A percentile compares a stretch with the other conserved stretches of the same genome.
These are phyloP conservation scores for Madurella fahalii DNA, from an alignment of 2,329 filamentous ascomycete genomes.

Conservation along the genomic window DNA sequence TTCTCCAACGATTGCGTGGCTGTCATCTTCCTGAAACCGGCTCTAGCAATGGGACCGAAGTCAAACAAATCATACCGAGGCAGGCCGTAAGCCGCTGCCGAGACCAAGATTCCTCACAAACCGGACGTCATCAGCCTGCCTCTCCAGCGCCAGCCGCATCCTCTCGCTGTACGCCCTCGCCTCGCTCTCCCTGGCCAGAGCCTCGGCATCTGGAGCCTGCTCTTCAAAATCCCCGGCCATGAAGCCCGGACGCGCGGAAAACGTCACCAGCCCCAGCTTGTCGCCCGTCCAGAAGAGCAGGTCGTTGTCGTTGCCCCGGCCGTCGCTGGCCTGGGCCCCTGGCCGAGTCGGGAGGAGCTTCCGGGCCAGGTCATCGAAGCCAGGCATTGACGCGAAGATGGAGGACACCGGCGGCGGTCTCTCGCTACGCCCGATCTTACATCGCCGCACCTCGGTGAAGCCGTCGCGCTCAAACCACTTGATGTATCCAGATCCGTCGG, in stretches of 20 bases:
- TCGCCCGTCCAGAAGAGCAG: conserved; percentile 87
- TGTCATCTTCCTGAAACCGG: not conserved
- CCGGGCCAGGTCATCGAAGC: conserved; percentile 68
- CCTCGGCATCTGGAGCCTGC: conserved; percentile 38
- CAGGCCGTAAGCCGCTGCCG: conserved; percentile 29
- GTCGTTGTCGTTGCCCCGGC: conserved; percentile 55
- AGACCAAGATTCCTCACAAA: conserved; percentile 65
- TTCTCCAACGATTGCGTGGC: not conserved
- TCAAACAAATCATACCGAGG: not conserved
- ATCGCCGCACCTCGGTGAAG: conserved; percentile 53
- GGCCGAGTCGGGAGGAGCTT: conserved; percentile 65
- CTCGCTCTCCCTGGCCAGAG: conserved; percentile 48
- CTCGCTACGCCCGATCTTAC: conserved; percentile 54
- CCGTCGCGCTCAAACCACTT: conserved; percentile 92
- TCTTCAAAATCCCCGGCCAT: conserved; percentile 49
- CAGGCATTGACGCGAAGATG: conserved; percentile 49
- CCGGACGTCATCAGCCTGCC: conserved; percentile 73
- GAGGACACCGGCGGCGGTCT: conserved; percentile 42
- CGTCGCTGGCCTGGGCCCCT: conserved; percentile 31
- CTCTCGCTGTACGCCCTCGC: conserved; percentile 55
- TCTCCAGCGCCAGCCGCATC: conserved; percentile 71
- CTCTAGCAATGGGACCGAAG: not conserved
- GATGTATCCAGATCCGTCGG: conserved; percentile 76
- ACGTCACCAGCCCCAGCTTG: conserved; percentile 67
- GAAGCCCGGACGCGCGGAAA: conserved; percentile 51